Evolutionary conservation across 1,139 yeast genomes (phyloP), one percentile per base, ranked within the genome.

Genomic region (Pichia cactophila): DNA sequence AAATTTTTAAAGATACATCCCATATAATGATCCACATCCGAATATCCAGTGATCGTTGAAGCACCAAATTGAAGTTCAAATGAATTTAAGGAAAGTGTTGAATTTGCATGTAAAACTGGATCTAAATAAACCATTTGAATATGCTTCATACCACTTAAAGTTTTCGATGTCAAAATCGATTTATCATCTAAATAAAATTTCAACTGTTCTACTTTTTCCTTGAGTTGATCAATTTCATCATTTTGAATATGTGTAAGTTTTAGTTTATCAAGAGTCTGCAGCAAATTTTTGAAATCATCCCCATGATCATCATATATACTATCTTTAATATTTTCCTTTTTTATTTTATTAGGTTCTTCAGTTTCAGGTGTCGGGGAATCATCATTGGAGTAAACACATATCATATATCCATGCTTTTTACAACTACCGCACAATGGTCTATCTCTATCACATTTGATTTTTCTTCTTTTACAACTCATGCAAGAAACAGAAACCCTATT

Each of bases 401-500:
- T 16, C 45, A 48, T 2, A 54, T 53, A 20, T 48, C 51, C 45
- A 52, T 70, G 58, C 64, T 72, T 51, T 69, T 69, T 6, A 57
- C 83, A 78, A 26, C 80, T 67, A 0, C 77, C 73, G 59, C 83
- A 78, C 26, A 66, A 57, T 1, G 83, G 83, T 54, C 75, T 67
- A 31, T 58, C 61, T 49, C 79, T 72, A 57, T 78, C 82, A 66
- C 83, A 78, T 56, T 74, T 62, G 41, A 63, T 59, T 47, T 64
- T 64, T 41, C 61, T 56, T 26, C 54, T 50, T 45, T 61, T 59
- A 49, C 67, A 64, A 23, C 54, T 56, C 44, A 61, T 48, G 50
- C 67, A 64, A 2, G 67, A 62, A 0, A 62, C 54, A 7, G 65
- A 56, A 10, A 58, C 56, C 33, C 66, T 50, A 48, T 62, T 61